phyloP scores from a whole-genome alignment of 257 asterid genomes.

The Lavandula angustifolia region DNA sequence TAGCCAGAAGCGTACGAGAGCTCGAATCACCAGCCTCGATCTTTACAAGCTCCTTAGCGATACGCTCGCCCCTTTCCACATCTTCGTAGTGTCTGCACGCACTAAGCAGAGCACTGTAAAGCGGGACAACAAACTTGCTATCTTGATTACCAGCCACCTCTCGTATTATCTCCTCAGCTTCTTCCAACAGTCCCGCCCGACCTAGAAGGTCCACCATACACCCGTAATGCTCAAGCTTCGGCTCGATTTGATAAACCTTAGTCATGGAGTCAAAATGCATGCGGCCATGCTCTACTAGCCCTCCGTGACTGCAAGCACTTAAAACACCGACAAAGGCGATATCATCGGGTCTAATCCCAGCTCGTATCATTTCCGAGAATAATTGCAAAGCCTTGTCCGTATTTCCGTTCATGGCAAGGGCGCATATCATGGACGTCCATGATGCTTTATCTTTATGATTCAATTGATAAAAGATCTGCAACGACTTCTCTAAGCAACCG shows the following conservation, averaged over 20 bases:
- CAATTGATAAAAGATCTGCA: conserved; percentile 53
- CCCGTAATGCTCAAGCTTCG: conserved; percentile 77
- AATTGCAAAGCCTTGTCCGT: conserved; percentile 53
- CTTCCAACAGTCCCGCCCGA: conserved; percentile 77
- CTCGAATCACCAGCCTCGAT: conserved; percentile 62
- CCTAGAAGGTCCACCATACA: conserved; percentile 82
- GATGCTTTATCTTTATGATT: conserved; percentile 65
- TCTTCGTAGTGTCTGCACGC: conserved; percentile 75
- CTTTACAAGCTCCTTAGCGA: conserved; percentile 55
- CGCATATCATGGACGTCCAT: conserved; percentile 76
- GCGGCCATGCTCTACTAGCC: conserved; percentile 80
- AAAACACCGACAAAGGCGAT: conserved; percentile 79
- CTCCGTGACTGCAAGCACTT: conserved; percentile 87
- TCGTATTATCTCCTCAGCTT: conserved; percentile 63
- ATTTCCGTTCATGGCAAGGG: conserved; percentile 72
- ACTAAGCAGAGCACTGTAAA: conserved; percentile 76
- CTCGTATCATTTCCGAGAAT: conserved; percentile 61
- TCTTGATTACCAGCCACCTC: conserved; percentile 41
- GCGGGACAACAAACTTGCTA: conserved; percentile 47
- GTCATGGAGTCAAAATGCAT: conserved; percentile 62
- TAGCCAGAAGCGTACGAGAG: conserved; percentile 62
- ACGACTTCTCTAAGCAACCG: conserved; percentile 64
- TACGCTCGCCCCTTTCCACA: conserved; percentile 68
- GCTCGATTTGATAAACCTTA: conserved; percentile 52
- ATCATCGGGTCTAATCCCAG: conserved; percentile 68